Base-by-base conservation (phyloP, 108 stramenopile species). In the Nitzschia putrida region DNA sequence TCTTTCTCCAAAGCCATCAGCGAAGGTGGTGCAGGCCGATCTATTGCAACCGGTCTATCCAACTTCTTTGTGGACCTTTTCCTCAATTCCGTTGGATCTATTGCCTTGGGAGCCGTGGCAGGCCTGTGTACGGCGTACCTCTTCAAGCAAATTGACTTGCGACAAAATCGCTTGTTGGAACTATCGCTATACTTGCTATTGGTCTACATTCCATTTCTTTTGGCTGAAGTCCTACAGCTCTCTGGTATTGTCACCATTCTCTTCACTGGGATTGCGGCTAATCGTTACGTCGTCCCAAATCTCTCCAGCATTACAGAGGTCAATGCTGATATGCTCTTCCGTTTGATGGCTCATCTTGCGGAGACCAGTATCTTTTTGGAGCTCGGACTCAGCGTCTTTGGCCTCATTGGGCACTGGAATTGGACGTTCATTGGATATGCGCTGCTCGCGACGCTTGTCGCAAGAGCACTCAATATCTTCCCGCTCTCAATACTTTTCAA, bases 181-280 rank as follows among this genome's bases (percentile, higher is more conserved):
- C 50, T 88, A 16, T 67, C 79, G 22, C 51, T 93, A 6, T 86
- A 83, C 58, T 55, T 86, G 8, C 41, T 88, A 10, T 50, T 87
- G 61, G 75, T 91, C 55, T 96, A 91, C 75, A 55, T 91, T 9
- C 89, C 93, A 8, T 91, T 85, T 72, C 55, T 91, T 21, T 50
- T 91, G 16, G 88, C 92, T 23, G 85, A 93, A 72, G 66, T 87
- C 24, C 38, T 92, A 10, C 71, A 84, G 42, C 39, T 96, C 20
- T 79, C 76, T 21, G 95, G 95, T 12, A 94, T 96, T 63, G 95
- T 96, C 22, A 82, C 89, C 16, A 93, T 94, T 50, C 80, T 96
- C 14, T 89, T 96, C 69, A 89, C 89, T 5, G 95, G 88, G 20
- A 81, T 96, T 9, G 59, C 81, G 6, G 83, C 77, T 21, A 72